Conservation (phyloP, 345 rosid species). For the Lumnitzera littorea region DNA sequence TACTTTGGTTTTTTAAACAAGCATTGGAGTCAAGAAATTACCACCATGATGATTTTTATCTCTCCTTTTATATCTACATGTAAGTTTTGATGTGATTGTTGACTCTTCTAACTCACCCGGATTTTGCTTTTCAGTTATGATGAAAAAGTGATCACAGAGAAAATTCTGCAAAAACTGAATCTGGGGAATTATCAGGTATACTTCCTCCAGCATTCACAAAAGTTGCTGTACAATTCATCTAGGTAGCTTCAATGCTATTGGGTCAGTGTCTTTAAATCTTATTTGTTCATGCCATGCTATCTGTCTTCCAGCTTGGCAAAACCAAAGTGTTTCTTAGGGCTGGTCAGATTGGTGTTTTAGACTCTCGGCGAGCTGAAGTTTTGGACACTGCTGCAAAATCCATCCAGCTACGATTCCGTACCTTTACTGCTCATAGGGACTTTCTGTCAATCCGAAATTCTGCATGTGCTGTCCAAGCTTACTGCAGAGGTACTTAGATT, state of each 20-base stretch:
- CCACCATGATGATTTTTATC: too few relatives aligned
- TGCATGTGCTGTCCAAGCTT: slow-evolving; percentile 69
- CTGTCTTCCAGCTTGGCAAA: slow-evolving; percentile 73
- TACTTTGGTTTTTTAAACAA: too few relatives aligned
- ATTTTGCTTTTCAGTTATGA: slow-evolving; percentile 42
- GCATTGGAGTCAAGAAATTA: too few relatives aligned
- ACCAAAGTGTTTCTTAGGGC: slow-evolving; percentile 94
- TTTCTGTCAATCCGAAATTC: slow-evolving; percentile 48
- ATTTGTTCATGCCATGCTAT: slow-evolving; percentile 6
- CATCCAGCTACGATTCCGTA: slow-evolving; percentile 57
- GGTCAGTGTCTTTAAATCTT: not conserved
- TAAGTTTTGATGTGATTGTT: not conserved
- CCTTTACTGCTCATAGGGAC: slow-evolving; percentile 50
- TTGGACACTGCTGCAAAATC: slow-evolving; percentile 72
- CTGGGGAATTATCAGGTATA: slow-evolving; percentile 90
- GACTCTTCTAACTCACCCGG: not conserved
- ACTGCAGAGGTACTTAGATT: slow-evolving; percentile 61
- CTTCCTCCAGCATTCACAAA: not conserved
- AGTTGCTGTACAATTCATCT: not conserved
- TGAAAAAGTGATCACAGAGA: slow-evolving; percentile 67
- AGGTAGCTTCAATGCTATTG: not conserved
- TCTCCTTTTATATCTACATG: not conserved
- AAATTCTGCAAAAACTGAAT: slow-evolving; percentile 59
- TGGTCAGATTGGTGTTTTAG: slow-evolving; percentile 92
- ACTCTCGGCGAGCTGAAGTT: slow-evolving; percentile 76